phyloP scores from a whole-genome alignment of 1,284 basidiomycete genomes.

The Tetrapyrgos nigripes region DNA sequence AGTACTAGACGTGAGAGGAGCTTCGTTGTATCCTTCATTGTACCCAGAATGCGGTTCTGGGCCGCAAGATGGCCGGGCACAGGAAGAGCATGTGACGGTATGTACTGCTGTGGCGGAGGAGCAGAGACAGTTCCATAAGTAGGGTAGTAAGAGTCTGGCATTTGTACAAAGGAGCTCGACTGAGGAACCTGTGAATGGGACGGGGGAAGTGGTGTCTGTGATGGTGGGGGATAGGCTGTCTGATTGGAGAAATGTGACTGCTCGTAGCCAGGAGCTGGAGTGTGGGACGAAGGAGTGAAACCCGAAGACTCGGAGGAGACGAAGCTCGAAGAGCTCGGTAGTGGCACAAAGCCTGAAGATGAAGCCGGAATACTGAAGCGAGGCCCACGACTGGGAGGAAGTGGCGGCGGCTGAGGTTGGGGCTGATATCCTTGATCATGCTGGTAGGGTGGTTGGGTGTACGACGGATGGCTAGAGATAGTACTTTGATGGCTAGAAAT shows the following conservation, averaged over 20 bases:
- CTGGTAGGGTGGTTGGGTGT: constrained; percentile 50
- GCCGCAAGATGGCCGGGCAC: constrained; percentile 1
- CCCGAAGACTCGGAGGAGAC: constrained; percentile 34
- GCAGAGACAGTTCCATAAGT: not conserved
- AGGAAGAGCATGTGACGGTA: constrained; percentile 4
- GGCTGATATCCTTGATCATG: constrained; percentile 52
- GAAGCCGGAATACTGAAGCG: constrained; percentile 69
- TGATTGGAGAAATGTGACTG: constrained; percentile 10
- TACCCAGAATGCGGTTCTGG: constrained; percentile 1
- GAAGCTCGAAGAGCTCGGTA: constrained; percentile 41
- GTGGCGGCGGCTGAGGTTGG: constrained; percentile 20
- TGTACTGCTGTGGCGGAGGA: constrained; percentile 5
- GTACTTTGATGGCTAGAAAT: constrained; percentile 37
- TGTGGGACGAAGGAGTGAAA: constrained; percentile 17
- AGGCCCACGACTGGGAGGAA: constrained; percentile 52
- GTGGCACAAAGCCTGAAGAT: constrained; percentile 72
- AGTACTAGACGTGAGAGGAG: constrained; percentile 11
- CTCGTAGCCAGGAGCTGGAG: constrained; percentile 3
- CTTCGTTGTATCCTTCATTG: not conserved
- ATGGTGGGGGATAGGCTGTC: constrained; percentile 26
- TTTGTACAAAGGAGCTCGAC: constrained; percentile 9
- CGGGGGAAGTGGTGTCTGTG: constrained; percentile 46
- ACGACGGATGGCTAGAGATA: constrained; percentile 35
- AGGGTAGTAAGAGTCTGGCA: not conserved
- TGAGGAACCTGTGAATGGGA: constrained; percentile 17